phyloP scores from a whole-genome alignment of 1,284 basidiomycete genomes.

The Leccinum brunneo-olivaceum region DNA sequence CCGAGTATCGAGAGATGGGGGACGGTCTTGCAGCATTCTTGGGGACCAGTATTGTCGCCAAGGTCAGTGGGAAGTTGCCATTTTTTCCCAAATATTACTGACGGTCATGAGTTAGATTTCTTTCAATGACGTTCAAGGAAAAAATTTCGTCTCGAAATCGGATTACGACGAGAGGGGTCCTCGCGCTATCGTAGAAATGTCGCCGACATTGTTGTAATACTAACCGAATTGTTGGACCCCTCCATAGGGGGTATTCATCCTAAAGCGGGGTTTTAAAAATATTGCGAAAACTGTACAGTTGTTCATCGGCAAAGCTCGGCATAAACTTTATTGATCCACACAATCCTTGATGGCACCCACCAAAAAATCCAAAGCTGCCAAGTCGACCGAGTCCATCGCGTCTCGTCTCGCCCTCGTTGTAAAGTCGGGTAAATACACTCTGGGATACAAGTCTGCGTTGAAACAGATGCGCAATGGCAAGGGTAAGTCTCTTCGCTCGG shows the following conservation, averaged over 20 bases:
- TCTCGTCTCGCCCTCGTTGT: slow-evolving; percentile 95
- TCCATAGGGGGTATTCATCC: slow-evolving; percentile 4
- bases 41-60: slow-evolving; percentile 81
- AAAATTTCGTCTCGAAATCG: slow-evolving; percentile 68
- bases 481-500: slow-evolving; percentile 56
- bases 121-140: slow-evolving; percentile 60
- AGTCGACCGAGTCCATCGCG: slow-evolving; percentile 92
- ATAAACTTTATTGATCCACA: slow-evolving; percentile 9
- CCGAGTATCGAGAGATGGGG: slow-evolving; percentile 82
- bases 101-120: slow-evolving; percentile 29
- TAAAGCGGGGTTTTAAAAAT: slow-evolving; percentile 16
- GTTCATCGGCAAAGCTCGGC: slow-evolving; percentile 8
- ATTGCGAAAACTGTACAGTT: slow-evolving; percentile 26
- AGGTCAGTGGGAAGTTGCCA: slow-evolving; percentile 43
- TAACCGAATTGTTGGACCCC: not conserved
- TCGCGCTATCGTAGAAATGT: slow-evolving; percentile 64
- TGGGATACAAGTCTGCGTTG: slow-evolving; percentile 95
- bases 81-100: slow-evolving; percentile 6
- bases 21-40: slow-evolving; percentile 82
- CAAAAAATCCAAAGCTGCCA: slow-evolving; percentile 90
- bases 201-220: slow-evolving; percentile 57
- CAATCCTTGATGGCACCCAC: slow-evolving; percentile 73
- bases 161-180: slow-evolving; percentile 72
- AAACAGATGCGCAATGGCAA: slow-evolving; percentile 99
- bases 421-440: slow-evolving; percentile 91